Base-by-base conservation (phyloP, 2,329 filamentous ascomycete genomes). In the Cryphonectria radicalis region DNA sequence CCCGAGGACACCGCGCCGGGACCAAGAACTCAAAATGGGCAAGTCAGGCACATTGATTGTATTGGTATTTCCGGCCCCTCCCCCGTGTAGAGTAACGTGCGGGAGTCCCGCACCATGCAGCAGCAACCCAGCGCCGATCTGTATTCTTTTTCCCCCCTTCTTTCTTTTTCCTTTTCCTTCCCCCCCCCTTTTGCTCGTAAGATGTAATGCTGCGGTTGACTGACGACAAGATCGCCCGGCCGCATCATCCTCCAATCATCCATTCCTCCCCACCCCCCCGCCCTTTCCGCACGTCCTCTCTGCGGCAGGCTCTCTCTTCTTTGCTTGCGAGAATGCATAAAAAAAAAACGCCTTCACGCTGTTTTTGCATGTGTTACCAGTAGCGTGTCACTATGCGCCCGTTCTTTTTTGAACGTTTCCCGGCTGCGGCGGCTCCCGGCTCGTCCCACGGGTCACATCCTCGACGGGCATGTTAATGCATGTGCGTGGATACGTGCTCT, bases 11-110 rank as follows among this genome's bases (percentile, higher is more conserved):
- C 63, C 63, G 63, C 43, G 32, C 32, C 46, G 46, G 55, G 19
- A 40, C 17, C 32, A 62, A n/a, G 59, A 17, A 35, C 32, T 59
- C 50, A 28, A 67, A 67, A 67, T 59, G 65, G 63, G 63, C 65
- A 67, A 67, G 53, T 67, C 65, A 67, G 53, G 65, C 50, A 66
- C 46, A 46, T 32, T n/a, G n/a, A n/a, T n/a, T n/a, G 64, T 19
- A 66, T 11, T 40, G 11, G 59, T 40, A 40, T 62, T 40, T 62
- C 59, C 59, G 59, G 32, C 19, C 59, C 59, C 46, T n/a, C n/a
- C n/a, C n/a, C n/a, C n/a, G n/a, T n/a, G n/a, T n/a, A n/a, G n/a
- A n/a, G 35, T 40, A 40, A 40, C 32, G 35, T 32, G 59, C 59
- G 32, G 59, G 35, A 62, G 59, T n/a, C 35, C 59, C 59, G 6